These are phyloP conservation scores for Fusarium poae DNA, from an alignment of 2,329 filamentous ascomycete species.

Conservation along the genomic window DNA sequence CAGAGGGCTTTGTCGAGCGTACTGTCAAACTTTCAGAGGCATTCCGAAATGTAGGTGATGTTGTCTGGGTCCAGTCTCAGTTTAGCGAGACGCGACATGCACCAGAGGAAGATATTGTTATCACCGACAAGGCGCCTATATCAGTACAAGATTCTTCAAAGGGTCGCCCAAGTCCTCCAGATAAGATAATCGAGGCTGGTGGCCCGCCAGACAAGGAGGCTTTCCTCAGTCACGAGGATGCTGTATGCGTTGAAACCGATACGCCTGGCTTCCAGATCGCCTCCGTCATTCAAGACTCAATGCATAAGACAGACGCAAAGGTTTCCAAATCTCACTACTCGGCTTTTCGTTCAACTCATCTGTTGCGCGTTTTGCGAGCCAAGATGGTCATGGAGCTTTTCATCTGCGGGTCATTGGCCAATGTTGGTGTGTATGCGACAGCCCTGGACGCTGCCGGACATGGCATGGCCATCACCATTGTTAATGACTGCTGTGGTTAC, in stretches of 20 bases:
- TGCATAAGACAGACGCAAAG: conserved; percentile 64
- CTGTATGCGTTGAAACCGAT: conserved; percentile 59
- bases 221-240: conserved; percentile 60
- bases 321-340: conserved; percentile 86
- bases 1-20: conserved; percentile 74
- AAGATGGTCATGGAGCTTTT: conserved; percentile 90
- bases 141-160: conserved; percentile 23
- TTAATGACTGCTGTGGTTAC: conserved; percentile 91
- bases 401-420: conserved; percentile 87
- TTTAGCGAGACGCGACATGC: conserved; percentile 73
- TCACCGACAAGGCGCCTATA: conserved; percentile 52
- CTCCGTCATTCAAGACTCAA: conserved; percentile 56
- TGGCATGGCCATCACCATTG: conserved; percentile 85
- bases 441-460: conserved; percentile 90
- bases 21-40: conserved; percentile 74
- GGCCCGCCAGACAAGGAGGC: conserved; percentile 56
- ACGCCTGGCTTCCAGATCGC: conserved; percentile 63
- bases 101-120: conserved; percentile 66
- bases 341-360: conserved; percentile 79
- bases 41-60: conserved; percentile 78
- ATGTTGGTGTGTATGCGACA: conserved; percentile 91
- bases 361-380: conserved; percentile 84
- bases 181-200: conserved; percentile 21
- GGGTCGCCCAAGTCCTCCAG: conserved; percentile 29
- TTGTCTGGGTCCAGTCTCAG: conserved; percentile 88